These are phyloP conservation scores for Mycosphaerella sp. DNA, from an alignment of 2,329 filamentous ascomycete species.

Conservation along the genomic window DNA sequence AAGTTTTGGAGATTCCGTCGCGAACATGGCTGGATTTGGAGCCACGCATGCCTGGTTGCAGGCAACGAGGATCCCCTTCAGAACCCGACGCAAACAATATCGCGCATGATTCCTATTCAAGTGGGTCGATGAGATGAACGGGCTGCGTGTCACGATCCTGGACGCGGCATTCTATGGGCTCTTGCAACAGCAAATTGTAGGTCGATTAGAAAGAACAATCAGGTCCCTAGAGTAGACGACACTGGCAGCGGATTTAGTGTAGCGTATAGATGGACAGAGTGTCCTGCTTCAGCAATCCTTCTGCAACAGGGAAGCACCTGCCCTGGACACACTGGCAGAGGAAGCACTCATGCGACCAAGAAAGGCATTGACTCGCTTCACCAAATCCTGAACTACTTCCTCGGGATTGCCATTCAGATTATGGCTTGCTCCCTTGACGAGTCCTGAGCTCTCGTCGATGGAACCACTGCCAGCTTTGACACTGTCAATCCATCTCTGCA, in stretches of 20 bases:
- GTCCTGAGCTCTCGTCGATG: conserved; percentile 45
- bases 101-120: too few species aligned
- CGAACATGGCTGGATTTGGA: too few species aligned
- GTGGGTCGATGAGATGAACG: too few species aligned
- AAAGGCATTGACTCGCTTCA: conserved; percentile 48
- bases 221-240: too few species aligned
- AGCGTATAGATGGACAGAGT: background rate
- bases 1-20: too few species aligned
- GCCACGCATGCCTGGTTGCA: too few species aligned
- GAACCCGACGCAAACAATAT: too few species aligned
- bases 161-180: too few species aligned
- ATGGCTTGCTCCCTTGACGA: conserved; percentile 48
- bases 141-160: too few species aligned
- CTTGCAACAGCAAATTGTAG: too few species aligned
- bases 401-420: conserved; percentile 46
- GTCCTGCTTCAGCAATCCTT: background rate
- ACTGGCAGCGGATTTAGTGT: background rate
- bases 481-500: conserved; percentile 52
- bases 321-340: conserved; percentile 1
- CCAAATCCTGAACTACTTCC: conserved; percentile 45
- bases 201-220: too few species aligned
- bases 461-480: conserved; percentile 41
- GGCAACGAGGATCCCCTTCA: too few species aligned
- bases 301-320: background rate
- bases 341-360: conserved; percentile 30